Conservation (phyloP, 345 rosid genomes). For the Populus euphratica region DNA sequence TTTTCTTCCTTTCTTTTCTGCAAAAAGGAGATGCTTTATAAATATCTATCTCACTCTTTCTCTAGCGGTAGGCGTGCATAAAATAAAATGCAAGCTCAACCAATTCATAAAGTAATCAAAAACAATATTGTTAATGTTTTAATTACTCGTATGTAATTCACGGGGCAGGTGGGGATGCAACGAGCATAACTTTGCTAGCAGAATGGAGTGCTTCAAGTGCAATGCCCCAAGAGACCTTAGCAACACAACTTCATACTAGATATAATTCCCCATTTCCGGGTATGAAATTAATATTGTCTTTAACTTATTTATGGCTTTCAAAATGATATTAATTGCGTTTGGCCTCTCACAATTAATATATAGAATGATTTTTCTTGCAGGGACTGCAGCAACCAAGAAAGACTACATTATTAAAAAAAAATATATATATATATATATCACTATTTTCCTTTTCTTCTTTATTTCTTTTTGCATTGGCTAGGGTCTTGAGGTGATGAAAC, state of each 20-base stretch:
- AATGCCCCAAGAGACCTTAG: slow-evolving; percentile 69
- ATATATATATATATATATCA: not conserved
- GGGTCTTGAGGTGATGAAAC: slow-evolving; percentile 26
- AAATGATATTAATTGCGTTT: not conserved
- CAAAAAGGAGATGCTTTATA: not conserved
- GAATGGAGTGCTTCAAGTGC: slow-evolving; percentile 92
- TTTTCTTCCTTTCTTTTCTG: not conserved
- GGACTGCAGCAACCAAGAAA: slow-evolving; percentile 10
- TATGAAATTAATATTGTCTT: not conserved
- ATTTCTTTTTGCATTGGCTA: slow-evolving; percentile 20
- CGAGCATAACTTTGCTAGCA: slow-evolving; percentile 92
- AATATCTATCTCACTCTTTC: not conserved
- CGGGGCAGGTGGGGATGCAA: slow-evolving; percentile 70
- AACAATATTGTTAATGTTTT: not conserved
- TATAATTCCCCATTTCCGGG: not conserved
- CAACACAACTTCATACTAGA: slow-evolving; percentile 26
- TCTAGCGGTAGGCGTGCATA: not conserved
- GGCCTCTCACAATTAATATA: not conserved
- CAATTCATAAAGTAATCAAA: too few species aligned
- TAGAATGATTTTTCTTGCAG: slow-evolving; percentile 1
- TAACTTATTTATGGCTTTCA: not conserved
- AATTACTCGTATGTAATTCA: not conserved
- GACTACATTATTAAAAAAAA: not conserved
- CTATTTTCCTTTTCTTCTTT: not conserved
- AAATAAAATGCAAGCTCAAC: not conserved